Evolutionary conservation across 805 yeast species (phyloP).

Genomic region (Yarrowia yakushimensis): DNA sequence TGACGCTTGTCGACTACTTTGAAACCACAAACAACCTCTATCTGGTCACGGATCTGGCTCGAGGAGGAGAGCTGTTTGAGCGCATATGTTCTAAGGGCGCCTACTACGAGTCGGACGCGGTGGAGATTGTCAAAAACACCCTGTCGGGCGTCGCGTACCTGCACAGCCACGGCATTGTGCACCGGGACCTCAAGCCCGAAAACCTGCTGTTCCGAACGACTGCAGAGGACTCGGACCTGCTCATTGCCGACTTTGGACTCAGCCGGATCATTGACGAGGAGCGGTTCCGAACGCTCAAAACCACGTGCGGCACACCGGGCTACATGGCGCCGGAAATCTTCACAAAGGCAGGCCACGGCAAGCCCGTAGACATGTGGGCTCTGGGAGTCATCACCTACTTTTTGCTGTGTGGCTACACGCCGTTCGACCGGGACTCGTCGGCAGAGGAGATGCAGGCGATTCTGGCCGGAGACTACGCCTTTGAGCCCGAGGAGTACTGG

Average conservation of each 20-base stretch:
- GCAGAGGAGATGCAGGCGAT: conserved; percentile 66
- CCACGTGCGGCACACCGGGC: conserved; percentile 66
- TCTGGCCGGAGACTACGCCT: conserved; percentile 51
- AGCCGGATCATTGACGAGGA: conserved; percentile 49
- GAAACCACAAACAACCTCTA: conserved; percentile 56
- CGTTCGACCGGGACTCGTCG: conserved; percentile 70
- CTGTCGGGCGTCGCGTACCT: conserved; percentile 55
- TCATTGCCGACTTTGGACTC: conserved; percentile 63
- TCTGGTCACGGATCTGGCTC: conserved; percentile 63
- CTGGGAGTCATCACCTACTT: conserved; percentile 69
- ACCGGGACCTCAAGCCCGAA: conserved; percentile 72
- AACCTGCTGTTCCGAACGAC: conserved; percentile 52
- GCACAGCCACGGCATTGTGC: conserved; percentile 59
- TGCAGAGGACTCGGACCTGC: conserved; percentile 42
- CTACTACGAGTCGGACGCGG: conserved; percentile 49
- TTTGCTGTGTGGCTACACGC: conserved; percentile 69
- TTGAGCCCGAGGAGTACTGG: conserved; percentile 63
- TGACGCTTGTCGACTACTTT: conserved; percentile 64
- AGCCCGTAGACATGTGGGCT: conserved; percentile 71
- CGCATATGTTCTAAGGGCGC: conserved; percentile 48
- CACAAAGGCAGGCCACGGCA: conserved; percentile 51
- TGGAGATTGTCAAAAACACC: conserved; percentile 48
- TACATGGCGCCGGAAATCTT: conserved; percentile 74
- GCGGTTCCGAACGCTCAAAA: conserved; percentile 41
- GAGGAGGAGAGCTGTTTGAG: conserved; percentile 67